These are phyloP conservation scores for Mortierella sp. DNA, from an alignment of 371 early-diverging fungal species.

Conservation along the genomic window DNA sequence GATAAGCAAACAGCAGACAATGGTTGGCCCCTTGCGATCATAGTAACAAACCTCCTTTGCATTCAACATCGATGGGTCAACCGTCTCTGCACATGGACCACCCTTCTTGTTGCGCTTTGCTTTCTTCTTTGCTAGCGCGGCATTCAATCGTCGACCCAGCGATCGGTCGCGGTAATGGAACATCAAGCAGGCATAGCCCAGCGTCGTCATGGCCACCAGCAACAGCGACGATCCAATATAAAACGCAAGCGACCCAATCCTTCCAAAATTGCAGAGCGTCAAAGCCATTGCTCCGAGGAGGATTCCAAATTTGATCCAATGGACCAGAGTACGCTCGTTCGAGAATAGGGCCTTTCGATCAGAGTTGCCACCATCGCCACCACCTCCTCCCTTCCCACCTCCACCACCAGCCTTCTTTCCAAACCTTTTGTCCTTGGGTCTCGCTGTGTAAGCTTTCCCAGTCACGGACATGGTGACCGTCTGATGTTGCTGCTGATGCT, in stretches of 20 bases:
- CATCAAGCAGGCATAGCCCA: constrained; percentile 27
- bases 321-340: constrained; percentile 44
- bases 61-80: not conserved
- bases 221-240: constrained; percentile 24
- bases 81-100: not conserved
- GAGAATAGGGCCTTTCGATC: constrained; percentile 37
- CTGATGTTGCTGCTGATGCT: constrained; percentile 21
- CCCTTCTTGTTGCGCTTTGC: constrained; percentile 12
- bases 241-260: constrained; percentile 26
- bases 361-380: constrained; percentile 29
- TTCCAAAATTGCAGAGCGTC: constrained; percentile 45
- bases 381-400: constrained; percentile 7
- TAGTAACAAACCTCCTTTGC: constrained; percentile 32
- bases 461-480: constrained; percentile 14
- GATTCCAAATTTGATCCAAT: constrained; percentile 52
- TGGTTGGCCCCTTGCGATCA: constrained; percentile 41
- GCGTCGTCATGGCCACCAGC: constrained; percentile 32
- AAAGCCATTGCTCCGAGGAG: constrained; percentile 37
- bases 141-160: constrained; percentile 22
- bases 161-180: constrained; percentile 49
- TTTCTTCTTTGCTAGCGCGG: constrained; percentile 24
- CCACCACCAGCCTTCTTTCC: constrained; percentile 26
- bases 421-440: constrained; percentile 36
- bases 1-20: constrained; percentile 29
- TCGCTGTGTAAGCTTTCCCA: constrained; percentile 35